Base-by-base conservation (phyloP, 371 early-diverging fungal species). In the Syncephalastrum monosporum region DNA sequence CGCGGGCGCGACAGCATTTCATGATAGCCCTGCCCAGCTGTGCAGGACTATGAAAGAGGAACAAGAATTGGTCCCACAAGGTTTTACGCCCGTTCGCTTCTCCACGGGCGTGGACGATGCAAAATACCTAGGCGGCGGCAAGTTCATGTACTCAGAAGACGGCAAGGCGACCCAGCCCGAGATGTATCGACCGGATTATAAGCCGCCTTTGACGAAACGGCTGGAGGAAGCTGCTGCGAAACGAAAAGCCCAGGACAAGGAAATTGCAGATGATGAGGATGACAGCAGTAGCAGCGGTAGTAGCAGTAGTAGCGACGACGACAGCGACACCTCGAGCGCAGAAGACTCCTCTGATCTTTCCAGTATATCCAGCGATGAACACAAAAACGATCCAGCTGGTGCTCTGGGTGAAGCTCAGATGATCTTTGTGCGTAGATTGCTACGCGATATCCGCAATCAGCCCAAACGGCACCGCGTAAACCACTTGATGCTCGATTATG, bases 111-210 rank as follows among this genome's bases (percentile, higher is more conserved):
- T 77, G 12, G 66, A 77, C 17, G 71, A 77, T 53, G 49, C 74
- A 12, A 77, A 77, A 46, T 77, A 77, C 27, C 51, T 56, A 15
- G 56, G 63, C 29, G 78, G 78, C 15, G 78, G 78, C 1, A 77
- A 77, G 49, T 77, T 77, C 41, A 67, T 60, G 5, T 74, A 74
- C 43, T 51, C 57, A 4, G 46, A 51, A 17, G 47, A 49, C 3
- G 29, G 7, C 13, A 42, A 52, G 47, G 25, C 17, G 27, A 33
- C 17, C 16, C 57, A 64, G 49, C 56, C 56, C 8, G 48, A 47
- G n/a, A 53, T 50, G 8, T 77, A 77, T 52, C 56, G 67, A 29
- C 78, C 78, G 4, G 75, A 77, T 53, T 77, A 77, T 43, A 48
- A 68, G 0, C 78, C 78, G 7, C 16, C 29, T 5, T 24, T 46